Evolutionary conservation across 2,329 filamentous ascomycete species (phyloP).

Genomic region (Magnaporthiopsis poae): DNA sequence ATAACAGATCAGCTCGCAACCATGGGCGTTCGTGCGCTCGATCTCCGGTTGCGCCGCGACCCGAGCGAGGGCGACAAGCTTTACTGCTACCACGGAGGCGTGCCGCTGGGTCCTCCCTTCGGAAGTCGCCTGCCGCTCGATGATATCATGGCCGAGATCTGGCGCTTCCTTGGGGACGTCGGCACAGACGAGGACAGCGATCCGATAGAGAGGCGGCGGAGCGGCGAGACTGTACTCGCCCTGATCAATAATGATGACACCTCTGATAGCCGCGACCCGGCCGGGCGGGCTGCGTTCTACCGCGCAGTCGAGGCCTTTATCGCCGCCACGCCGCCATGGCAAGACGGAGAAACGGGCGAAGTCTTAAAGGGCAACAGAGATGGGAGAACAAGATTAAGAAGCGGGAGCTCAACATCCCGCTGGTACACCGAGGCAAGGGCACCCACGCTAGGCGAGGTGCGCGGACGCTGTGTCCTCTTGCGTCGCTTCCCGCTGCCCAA

Average conservation of each 20-base stretch:
- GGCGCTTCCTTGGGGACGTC: conserved; percentile 41
- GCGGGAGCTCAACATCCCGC: conserved; percentile 21
- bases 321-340: conserved; percentile 24
- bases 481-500: conserved; percentile 37
- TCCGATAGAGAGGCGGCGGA: conserved; percentile 26
- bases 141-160: conserved; percentile 47
- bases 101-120: conserved; percentile 50
- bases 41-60: conserved; percentile 38
- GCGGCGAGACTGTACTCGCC: conserved; percentile 52
- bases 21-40: conserved; percentile 64
- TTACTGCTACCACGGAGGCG: conserved; percentile 59
- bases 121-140: conserved; percentile 53
- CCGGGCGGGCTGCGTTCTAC: conserved; percentile 24
- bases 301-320: conserved; percentile 45
- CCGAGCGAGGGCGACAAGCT: conserved; percentile 34
- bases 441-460: conserved; percentile 50
- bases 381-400: not conserved
- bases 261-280: conserved; percentile 38
- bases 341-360: conserved; percentile 15
- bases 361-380: not conserved
- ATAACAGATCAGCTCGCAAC: conserved; percentile 50
- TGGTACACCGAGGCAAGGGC: conserved; percentile 55
- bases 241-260: conserved; percentile 60
- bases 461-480: conserved; percentile 58
- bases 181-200: not conserved